Conservation (phyloP, 176 grass and related monocot genomes). For the Miscanthus lutarioriparius region DNA sequence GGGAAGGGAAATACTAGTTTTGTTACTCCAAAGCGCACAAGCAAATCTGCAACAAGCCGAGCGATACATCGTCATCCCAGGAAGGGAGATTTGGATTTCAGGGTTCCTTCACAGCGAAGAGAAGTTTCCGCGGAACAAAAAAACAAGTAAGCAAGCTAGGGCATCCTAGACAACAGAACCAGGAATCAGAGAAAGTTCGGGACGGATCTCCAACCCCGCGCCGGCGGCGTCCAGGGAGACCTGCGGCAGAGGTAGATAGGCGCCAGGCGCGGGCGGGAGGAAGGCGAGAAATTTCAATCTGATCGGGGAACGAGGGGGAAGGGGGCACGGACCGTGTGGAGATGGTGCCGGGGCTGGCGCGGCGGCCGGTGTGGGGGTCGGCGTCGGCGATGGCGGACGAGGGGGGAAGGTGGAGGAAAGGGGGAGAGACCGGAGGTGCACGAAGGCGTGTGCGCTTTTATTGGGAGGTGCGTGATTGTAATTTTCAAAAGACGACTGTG, state of each 20-base stretch:
- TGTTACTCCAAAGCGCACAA: not conserved
- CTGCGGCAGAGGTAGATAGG: not conserved
- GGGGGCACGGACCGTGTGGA: conserved; percentile 30
- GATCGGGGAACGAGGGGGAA: not conserved
- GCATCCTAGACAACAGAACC: too few relatives aligned
- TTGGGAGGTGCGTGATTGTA: conserved; percentile 31
- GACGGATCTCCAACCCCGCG: not conserved
- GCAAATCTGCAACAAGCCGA: not conserved
- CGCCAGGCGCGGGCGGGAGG: not conserved
- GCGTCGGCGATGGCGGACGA: conserved; percentile 3
- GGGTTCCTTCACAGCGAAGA: not conserved
- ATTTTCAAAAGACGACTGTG: too few relatives aligned
- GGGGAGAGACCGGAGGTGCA: conserved; percentile 11
- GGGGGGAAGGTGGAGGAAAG: not conserved
- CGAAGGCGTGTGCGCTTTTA: conserved; percentile 32
- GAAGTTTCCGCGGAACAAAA: not conserved
- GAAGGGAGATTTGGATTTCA: not conserved
- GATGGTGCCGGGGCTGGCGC: not conserved
- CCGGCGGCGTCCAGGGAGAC: not conserved
- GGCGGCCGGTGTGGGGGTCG: not conserved
- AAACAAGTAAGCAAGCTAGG: not conserved
- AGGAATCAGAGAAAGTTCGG: too few relatives aligned
- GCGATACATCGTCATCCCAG: conserved; percentile 5
- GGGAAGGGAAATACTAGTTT: not conserved
- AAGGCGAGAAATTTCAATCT: conserved; percentile 7